Evolutionary conservation across 2,329 filamentous ascomycete species (phyloP).

Genomic region (Penicillium sp.): DNA sequence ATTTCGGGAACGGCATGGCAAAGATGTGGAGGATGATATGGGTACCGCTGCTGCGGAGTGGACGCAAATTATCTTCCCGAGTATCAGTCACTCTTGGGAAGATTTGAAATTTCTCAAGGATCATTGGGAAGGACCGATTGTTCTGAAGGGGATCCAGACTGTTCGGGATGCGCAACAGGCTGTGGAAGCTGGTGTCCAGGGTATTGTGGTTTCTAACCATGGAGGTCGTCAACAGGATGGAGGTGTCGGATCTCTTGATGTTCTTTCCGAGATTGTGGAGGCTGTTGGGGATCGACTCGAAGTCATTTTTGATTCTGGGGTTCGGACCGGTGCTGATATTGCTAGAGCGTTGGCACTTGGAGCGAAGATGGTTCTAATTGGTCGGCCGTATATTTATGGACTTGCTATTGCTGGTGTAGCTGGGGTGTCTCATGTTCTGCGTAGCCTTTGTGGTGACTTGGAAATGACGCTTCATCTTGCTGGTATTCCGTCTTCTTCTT

Average conservation of each 20-base stretch:
- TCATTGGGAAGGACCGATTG: conserved; percentile 63
- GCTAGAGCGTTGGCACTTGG: conserved; percentile 51
- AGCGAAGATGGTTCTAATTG: conserved; percentile 55
- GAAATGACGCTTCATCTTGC: not conserved
- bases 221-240: conserved; percentile 52
- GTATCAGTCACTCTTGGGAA: conserved; percentile 58
- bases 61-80: conserved; percentile 54
- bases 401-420: conserved; percentile 54
- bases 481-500: not conserved
- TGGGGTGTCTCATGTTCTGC: conserved; percentile 54
- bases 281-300: conserved; percentile 33
- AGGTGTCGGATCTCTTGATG: conserved; percentile 44
- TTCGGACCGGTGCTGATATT: conserved; percentile 49
- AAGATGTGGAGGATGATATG: conserved; percentile 46
- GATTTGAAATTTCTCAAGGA: conserved; percentile 56
- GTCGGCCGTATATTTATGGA: conserved; percentile 55
- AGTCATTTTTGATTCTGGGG: conserved; percentile 50
- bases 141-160: conserved; percentile 57
- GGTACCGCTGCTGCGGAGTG: conserved; percentile 51
- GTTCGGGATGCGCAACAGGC: conserved; percentile 47
- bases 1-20: conserved; percentile 49
- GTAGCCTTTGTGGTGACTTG: conserved; percentile 22
- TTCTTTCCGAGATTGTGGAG: conserved; percentile 57
- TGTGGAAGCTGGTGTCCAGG: conserved; percentile 45
- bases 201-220: conserved; percentile 52